Conservation (phyloP, 1,139 yeast genomes). For the Scheffersomyces illinoinensis region DNA sequence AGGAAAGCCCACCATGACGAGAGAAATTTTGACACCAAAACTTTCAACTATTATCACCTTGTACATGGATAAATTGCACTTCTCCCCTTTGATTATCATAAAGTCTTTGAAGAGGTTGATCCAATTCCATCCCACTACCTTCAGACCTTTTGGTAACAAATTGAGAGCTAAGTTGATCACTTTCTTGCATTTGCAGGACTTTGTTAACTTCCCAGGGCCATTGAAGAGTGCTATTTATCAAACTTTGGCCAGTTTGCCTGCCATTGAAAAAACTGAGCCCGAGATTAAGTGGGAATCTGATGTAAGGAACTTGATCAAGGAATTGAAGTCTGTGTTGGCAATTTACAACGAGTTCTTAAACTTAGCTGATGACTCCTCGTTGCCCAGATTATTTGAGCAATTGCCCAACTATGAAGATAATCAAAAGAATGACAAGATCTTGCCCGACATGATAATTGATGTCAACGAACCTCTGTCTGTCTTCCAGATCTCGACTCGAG, state of each 20-base stretch:
- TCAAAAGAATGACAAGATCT: slow-evolving; percentile 21
- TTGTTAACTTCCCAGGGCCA: slow-evolving; percentile 29
- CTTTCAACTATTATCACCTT: slow-evolving; percentile 61
- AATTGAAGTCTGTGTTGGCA: slow-evolving; percentile 51
- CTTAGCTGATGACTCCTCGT: slow-evolving; percentile 53
- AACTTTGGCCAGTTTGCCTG: slow-evolving; percentile 61
- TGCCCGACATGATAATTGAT: slow-evolving; percentile 56
- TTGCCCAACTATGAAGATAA: slow-evolving; percentile 30
- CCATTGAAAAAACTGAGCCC: slow-evolving; percentile 53
- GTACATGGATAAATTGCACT: slow-evolving; percentile 47
- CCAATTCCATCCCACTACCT: slow-evolving; percentile 70
- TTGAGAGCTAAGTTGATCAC: slow-evolving; percentile 48
- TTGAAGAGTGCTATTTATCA: slow-evolving; percentile 47
- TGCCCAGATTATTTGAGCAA: slow-evolving; percentile 31
- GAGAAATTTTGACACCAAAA: slow-evolving; percentile 83
- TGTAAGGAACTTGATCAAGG: slow-evolving; percentile 38
- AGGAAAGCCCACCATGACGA: slow-evolving; percentile 80
- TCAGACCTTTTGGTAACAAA: slow-evolving; percentile 74
- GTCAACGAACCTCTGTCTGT: slow-evolving; percentile 54
- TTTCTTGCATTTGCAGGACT: slow-evolving; percentile 29
- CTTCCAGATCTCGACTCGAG: slow-evolving; percentile 49
- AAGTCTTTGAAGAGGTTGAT: slow-evolving; percentile 53
- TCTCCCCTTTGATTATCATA: slow-evolving; percentile 42
- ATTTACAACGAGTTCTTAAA: slow-evolving; percentile 61
- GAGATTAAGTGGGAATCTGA: slow-evolving; percentile 50